phyloP scores from a whole-genome alignment of 1,284 basidiomycete species.

The Sporisorium sorghi region DNA sequence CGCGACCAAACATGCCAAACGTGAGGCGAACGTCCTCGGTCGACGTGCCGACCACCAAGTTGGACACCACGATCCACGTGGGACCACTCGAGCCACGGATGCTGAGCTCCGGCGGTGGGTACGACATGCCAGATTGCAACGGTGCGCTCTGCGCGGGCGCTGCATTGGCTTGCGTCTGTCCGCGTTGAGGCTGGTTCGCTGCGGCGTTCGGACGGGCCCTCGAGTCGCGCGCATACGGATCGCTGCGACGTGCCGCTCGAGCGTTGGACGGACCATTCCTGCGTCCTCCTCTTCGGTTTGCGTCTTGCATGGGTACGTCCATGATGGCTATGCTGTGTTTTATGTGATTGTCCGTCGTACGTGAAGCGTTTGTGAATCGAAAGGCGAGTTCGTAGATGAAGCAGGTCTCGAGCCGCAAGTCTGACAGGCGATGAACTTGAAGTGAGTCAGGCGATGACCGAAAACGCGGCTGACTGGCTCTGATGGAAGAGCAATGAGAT shows the following conservation, averaged over 20 bases:
- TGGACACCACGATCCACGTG: conserved; percentile 64
- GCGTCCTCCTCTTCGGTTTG: conserved; percentile 32
- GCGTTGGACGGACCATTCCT: conserved; percentile 25
- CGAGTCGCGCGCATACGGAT: conserved; percentile 45
- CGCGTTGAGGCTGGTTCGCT: conserved; percentile 12
- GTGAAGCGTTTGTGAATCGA: not conserved
- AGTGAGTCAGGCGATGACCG: too few species aligned
- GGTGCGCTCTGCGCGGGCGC: not conserved
- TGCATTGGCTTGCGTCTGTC: not conserved
- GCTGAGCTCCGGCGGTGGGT: conserved; percentile 56
- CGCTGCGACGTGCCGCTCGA: conserved; percentile 41
- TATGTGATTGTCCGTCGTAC: not conserved
- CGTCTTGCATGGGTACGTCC: conserved; percentile 43
- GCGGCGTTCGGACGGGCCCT: conserved; percentile 19
- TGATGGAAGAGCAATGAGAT: too few species aligned
- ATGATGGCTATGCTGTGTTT: conserved; percentile 12
- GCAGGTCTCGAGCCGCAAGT: not conserved
- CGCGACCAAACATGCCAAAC: conserved; percentile 59
- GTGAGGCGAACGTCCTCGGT: conserved; percentile 64
- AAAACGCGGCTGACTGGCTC: too few species aligned
- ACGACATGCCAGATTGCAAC: conserved; percentile 28
- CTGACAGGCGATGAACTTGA: too few species aligned
- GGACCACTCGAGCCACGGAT: conserved; percentile 63
- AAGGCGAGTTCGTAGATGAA: not conserved
- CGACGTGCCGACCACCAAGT: conserved; percentile 62